Conservation (phyloP, 306 rosid genomes). For the Inga leiocalycina region DNA sequence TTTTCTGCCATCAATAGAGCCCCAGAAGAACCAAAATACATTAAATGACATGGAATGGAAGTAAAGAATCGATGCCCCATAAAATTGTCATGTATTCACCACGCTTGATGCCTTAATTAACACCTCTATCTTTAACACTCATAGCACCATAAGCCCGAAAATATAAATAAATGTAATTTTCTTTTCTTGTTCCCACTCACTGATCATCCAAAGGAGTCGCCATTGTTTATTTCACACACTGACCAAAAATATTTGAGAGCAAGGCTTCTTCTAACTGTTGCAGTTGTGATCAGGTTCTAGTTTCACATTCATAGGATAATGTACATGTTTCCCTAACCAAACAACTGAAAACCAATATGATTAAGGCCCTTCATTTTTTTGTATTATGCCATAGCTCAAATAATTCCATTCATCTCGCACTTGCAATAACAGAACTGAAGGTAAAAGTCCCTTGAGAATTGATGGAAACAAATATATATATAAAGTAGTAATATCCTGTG, state of each 20-base stretch:
- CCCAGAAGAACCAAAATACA: constrained; percentile 20
- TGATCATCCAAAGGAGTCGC: neutral
- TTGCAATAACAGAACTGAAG: too few species aligned
- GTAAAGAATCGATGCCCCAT: constrained; percentile 17
- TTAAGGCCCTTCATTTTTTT: too few species aligned
- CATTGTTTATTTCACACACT: neutral
- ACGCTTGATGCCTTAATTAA: neutral
- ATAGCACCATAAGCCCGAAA: constrained; percentile 18
- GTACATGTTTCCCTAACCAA: too few species aligned
- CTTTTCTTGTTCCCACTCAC: neutral
- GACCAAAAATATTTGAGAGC: constrained; percentile 3
- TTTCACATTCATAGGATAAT: too few species aligned
- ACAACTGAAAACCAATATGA: too few species aligned
- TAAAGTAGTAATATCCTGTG: neutral
- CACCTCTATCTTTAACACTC: constrained; percentile 17
- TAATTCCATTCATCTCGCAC: too few species aligned
- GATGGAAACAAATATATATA: neutral
- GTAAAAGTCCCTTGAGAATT: neutral
- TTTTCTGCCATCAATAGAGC: constrained; percentile 20
- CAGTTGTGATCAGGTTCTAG: too few species aligned
- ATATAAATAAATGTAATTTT: constrained; percentile 9
- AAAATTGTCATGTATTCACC: constrained; percentile 14
- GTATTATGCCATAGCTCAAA: too few species aligned
- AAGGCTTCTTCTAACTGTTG: neutral
- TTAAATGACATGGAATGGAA: constrained; percentile 20